These are phyloP conservation scores for Pugionium dolabratum DNA, from an alignment of 345 rosid genomes.

Conservation along the genomic window DNA sequence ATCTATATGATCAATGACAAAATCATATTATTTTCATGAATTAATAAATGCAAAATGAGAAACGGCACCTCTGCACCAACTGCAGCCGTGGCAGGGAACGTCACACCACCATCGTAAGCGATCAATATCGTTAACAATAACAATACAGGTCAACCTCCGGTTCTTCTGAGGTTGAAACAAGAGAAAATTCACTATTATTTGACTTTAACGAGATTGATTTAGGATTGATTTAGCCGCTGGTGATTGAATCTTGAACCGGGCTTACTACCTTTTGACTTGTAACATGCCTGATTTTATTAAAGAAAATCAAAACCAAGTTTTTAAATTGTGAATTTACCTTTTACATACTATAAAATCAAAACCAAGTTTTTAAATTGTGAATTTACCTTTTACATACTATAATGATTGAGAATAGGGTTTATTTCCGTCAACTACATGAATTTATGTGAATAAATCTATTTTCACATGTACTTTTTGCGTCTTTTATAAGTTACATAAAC, in stretches of 20 bases:
- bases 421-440: too few relatives aligned
- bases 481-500: too few relatives aligned
- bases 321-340: too few relatives aligned
- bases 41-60: constrained; percentile 44
- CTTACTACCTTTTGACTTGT: constrained; percentile 26
- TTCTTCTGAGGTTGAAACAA: constrained; percentile 67
- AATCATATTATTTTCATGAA: neutral
- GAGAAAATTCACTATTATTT: constrained; percentile 56
- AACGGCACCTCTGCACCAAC: constrained; percentile 49
- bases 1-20: neutral
- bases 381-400: too few relatives aligned
- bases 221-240: constrained; percentile 31
- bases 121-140: constrained; percentile 40
- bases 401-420: too few relatives aligned
- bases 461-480: too few relatives aligned
- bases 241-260: constrained; percentile 22
- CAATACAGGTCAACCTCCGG: constrained; percentile 49
- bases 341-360: too few relatives aligned
- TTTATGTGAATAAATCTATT: too few relatives aligned
- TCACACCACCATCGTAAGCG: constrained; percentile 36
- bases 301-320: too few relatives aligned
- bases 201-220: constrained; percentile 18
- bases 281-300: constrained; percentile 25
- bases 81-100: constrained; percentile 30
- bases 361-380: too few relatives aligned